Percentiles rank a stretch among this genome's conserved stretches.
phyloP scores from a whole-genome alignment of 768 basidiomycete species.

The button mushroom (Agaricus bisporus) region DNA sequence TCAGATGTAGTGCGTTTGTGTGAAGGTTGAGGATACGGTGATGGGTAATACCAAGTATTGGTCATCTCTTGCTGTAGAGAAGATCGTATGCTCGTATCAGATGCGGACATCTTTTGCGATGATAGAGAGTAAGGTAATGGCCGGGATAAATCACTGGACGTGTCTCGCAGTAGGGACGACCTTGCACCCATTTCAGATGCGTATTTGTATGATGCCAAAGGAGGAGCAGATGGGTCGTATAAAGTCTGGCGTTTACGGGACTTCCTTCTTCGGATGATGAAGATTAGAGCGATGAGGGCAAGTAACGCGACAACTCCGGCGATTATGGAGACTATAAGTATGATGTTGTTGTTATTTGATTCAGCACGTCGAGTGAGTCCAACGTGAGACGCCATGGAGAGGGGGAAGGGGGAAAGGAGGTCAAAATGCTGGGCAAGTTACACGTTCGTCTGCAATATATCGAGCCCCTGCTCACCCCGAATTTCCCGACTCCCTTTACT shows the following conservation, averaged over 20 bases:
- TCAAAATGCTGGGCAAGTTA: not conserved
- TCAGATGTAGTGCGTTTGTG: too few relatives aligned
- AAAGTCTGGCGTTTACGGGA: not conserved
- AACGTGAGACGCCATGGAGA: not conserved
- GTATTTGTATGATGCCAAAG: not conserved
- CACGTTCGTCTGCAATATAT: not conserved
- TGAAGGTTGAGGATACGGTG: too few relatives aligned
- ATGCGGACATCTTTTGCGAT: too few relatives aligned
- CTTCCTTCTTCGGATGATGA: not conserved
- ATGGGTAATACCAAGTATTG: too few relatives aligned
- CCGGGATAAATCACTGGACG: not conserved
- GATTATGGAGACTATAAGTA: not conserved
- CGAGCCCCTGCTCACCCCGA: not conserved
- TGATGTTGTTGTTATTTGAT: not conserved
- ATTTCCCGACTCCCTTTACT: too few relatives aligned
- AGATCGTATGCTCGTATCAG: too few relatives aligned
- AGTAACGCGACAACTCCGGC: not conserved
- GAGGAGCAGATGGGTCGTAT: not conserved
- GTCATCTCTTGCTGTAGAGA: too few relatives aligned
- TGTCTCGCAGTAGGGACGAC: not conserved
- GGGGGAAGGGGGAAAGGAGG: not conserved
- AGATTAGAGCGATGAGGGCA: not conserved
- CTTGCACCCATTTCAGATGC: not conserved
- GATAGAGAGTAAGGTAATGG: too few relatives aligned
- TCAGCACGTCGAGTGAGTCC: not conserved